Percentiles rank a stretch among this genome's conserved stretches.
phyloP scores from a whole-genome alignment of 805 yeast genomes.

The Cyberlindnera maclurae region DNA sequence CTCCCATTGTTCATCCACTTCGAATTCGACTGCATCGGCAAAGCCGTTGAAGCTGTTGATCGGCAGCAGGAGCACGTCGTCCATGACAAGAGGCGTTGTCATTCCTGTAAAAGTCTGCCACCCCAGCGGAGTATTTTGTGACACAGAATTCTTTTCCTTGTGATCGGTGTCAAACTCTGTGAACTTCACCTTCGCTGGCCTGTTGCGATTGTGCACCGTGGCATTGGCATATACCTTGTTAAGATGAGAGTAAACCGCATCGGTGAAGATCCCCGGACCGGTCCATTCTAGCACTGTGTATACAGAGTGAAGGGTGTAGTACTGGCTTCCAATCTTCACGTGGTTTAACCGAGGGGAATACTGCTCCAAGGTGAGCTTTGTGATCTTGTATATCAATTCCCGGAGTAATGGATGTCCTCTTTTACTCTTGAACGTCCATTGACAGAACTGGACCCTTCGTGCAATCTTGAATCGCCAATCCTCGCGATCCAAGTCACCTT shows the following conservation, averaged over 20 bases:
- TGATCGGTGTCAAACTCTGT: slow-evolving; percentile 8
- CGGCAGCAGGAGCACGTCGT: slow-evolving; percentile 18
- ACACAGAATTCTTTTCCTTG: slow-evolving; percentile 9
- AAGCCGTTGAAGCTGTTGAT: slow-evolving; percentile 18
- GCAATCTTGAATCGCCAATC: slow-evolving; percentile 48
- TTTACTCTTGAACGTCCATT: slow-evolving; percentile 54
- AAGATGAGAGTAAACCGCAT: slow-evolving; percentile 37
- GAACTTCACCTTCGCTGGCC: slow-evolving; percentile 24
- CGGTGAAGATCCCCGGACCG: slow-evolving; percentile 48
- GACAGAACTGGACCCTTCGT: slow-evolving; percentile 54
- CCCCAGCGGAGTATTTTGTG: slow-evolving; percentile 9
- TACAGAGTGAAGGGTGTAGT: slow-evolving; percentile 46
- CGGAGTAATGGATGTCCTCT: slow-evolving; percentile 58
- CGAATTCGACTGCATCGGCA: slow-evolving; percentile 7
- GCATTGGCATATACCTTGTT: slow-evolving; percentile 25
- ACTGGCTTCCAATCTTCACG: slow-evolving; percentile 24
- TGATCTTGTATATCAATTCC: slow-evolving; percentile 48
- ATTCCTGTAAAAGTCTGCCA: slow-evolving; percentile 19
- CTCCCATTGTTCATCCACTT: slow-evolving; percentile 2
- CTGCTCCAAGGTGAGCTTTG: slow-evolving; percentile 41
- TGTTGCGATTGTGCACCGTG: slow-evolving; percentile 22
- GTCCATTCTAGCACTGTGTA: slow-evolving; percentile 54
- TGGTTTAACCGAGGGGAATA: slow-evolving; percentile 23
- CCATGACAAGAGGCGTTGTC: slow-evolving; percentile 11
- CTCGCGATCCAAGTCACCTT: slow-evolving; percentile 43